phyloP scores from a whole-genome alignment of 2,329 filamentous ascomycete species.

The Penicillium polonicum region DNA sequence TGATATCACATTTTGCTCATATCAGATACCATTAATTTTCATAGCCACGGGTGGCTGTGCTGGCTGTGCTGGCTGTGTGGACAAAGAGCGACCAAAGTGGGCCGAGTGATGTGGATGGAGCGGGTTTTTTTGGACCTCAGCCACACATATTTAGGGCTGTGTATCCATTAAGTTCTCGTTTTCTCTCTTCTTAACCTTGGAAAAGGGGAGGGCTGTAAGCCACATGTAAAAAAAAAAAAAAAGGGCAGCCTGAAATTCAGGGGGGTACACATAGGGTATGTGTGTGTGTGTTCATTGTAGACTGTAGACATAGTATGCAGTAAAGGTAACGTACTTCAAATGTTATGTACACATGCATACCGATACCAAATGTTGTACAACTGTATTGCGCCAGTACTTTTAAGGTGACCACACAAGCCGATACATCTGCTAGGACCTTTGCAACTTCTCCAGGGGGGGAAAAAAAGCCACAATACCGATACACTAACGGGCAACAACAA shows the following conservation, averaged over 20 bases:
- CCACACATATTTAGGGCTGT: conserved; percentile 9
- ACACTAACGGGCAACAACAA: conserved; percentile 5
- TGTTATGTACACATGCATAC: background rate
- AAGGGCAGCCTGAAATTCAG: conserved; percentile 11
- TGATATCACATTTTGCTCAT: background rate
- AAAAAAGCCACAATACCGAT: conserved; percentile 8
- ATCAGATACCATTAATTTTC: background rate
- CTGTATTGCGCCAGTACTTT: background rate
- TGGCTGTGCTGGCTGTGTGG: conserved; percentile 3
- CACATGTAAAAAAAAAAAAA: conserved; percentile 1
- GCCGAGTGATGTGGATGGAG: background rate
- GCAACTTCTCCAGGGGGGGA: background rate
- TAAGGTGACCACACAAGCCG: background rate
- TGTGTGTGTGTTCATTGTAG: background rate
- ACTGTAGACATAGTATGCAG: background rate
- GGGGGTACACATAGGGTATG: conserved; percentile 2
- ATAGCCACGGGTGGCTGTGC: conserved; percentile 9
- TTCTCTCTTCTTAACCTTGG: background rate
- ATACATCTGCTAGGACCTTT: background rate
- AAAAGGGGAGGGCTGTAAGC: background rate
- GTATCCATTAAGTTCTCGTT: background rate
- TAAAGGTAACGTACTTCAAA: background rate
- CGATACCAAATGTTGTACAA: background rate
- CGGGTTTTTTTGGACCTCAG: background rate
- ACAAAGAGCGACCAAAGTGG: conserved; percentile 3